Base-by-base conservation (phyloP, 1,284 basidiomycete species). In the Trichosporon asahii region DNA sequence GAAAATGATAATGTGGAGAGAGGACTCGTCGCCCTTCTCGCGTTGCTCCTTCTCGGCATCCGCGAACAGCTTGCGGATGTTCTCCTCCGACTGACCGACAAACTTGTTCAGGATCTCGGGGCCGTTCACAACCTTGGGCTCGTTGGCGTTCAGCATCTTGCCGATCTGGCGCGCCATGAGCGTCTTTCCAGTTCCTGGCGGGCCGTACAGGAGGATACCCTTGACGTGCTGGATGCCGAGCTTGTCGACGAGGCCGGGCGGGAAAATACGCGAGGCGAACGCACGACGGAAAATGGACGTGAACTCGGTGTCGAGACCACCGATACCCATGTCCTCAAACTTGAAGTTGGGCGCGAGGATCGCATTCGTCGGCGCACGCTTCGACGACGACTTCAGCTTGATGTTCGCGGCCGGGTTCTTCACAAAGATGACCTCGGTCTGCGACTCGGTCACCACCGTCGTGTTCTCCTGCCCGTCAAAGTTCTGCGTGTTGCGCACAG, bases 31-130 rank as follows among this genome's bases (percentile, higher is more conserved):
- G n/a, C 92, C 93, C 85, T 98, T 98, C 75, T 92, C 93, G 84
- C 98, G 98, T 85, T 96, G 98, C 92, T 99, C 97, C 82, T 94
- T 94, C 85, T 99, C 97, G 0, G 97, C 97, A 76, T 99, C 97
- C 12, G 88, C 93, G 79, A 99, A 99, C 31, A 99, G 88, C 83
- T 99, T 99, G 72, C 97, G 89, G 73, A 99, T 91, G 79, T 99
- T 99, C 85, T 99, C 97, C 85, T 99, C 97, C n/a, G 91, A 93
- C 35, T 92, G 92, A 80, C 97, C 97, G 66, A 99, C 97, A 77
- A 90, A 99, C 84, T 99, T 99, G 86, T 93, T 98, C 72, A 74
- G 73, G 70, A 98, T 90, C 85, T 99, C 97, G 14, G 97, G 97
- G 71, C 97, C 97, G 81, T 99, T 99, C 73, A 99, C 97, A 71